Conservation (phyloP, 805 yeast species). For the Tetrapisispora namnaoensis region DNA sequence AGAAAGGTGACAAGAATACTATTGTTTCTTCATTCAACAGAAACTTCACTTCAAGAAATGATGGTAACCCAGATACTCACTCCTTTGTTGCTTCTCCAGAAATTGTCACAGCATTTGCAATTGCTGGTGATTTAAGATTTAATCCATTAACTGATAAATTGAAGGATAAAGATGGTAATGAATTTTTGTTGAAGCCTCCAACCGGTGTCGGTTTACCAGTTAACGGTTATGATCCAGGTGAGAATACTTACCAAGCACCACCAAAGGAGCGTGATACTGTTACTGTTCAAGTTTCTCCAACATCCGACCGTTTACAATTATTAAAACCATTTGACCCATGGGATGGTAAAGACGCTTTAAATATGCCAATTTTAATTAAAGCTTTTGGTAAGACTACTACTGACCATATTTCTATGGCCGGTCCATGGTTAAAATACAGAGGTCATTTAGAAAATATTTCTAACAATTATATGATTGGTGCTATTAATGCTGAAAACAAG, state of each 20-base stretch:
- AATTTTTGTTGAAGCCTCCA: slow-evolving; percentile 83
- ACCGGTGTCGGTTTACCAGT: slow-evolving; percentile 83
- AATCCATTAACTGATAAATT: slow-evolving; percentile 90
- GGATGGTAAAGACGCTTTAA: slow-evolving; percentile 89
- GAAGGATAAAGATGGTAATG: slow-evolving; percentile 80
- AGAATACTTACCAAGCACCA: slow-evolving; percentile 93
- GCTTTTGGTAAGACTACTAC: slow-evolving; percentile 97
- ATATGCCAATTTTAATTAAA: slow-evolving; percentile 90
- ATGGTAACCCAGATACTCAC: slow-evolving; percentile 95
- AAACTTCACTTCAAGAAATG: slow-evolving; percentile 96
- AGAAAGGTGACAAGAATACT: slow-evolving; percentile 92
- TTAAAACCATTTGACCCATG: slow-evolving; percentile 91
- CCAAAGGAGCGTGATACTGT: slow-evolving; percentile 77
- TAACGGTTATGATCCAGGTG: slow-evolving; percentile 87
- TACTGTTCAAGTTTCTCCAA: slow-evolving; percentile 69
- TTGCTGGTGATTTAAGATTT: slow-evolving; percentile 93
- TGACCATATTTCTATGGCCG: slow-evolving; percentile 99
- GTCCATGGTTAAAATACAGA: slow-evolving; percentile 99
- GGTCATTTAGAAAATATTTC: slow-evolving; percentile 98
- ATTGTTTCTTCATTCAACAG: slow-evolving; percentile 96
- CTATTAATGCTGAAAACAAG: slow-evolving; percentile 90
- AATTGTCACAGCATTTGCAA: slow-evolving; percentile 88
- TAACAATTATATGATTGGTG: slow-evolving; percentile 99
- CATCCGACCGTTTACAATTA: slow-evolving; percentile 91
- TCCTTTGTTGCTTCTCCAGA: slow-evolving; percentile 97